Percentiles rank a stretch among this genome's conserved stretches.
These are phyloP conservation scores for Cladobotryum protrusum DNA, from an alignment of 2,329 filamentous ascomycete genomes.

Conservation along the genomic window DNA sequence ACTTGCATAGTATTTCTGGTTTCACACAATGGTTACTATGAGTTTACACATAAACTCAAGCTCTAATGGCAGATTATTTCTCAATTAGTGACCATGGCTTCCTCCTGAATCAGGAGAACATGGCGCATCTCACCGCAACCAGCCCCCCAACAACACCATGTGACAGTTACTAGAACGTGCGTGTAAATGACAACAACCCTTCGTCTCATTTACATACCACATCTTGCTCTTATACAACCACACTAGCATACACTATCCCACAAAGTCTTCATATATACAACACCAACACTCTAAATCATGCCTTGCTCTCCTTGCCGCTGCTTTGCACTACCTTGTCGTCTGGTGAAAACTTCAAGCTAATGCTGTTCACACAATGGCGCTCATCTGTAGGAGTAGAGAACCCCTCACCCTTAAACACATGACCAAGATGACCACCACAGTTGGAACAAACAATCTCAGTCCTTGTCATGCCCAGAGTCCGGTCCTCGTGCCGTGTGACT, in stretches of 20 bases:
- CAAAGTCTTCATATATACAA: background rate
- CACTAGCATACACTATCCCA: background rate
- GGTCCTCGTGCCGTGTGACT: constrained; percentile 75
- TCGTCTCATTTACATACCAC: too few relatives aligned
- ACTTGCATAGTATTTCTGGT: too few relatives aligned
- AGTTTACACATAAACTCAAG: too few relatives aligned
- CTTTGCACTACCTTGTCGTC: constrained; percentile 48
- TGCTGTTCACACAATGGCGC: constrained; percentile 92
- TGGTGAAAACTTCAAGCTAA: constrained; percentile 75
- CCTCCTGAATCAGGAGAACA: too few relatives aligned
- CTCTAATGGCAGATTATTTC: too few relatives aligned
- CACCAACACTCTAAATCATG: constrained; percentile 12
- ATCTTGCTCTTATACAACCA: background rate
- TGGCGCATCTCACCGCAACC: too few relatives aligned
- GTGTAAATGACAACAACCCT: too few relatives aligned
- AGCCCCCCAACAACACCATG: too few relatives aligned
- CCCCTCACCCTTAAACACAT: constrained; percentile 89
- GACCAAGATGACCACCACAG: constrained; percentile 90
- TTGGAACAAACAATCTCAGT: constrained; percentile 94
- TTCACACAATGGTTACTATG: too few relatives aligned
- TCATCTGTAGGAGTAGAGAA: constrained; percentile 85
- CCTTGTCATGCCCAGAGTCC: constrained; percentile 70
- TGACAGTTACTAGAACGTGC: too few relatives aligned
- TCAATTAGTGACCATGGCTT: too few relatives aligned
- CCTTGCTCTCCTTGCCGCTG: constrained; percentile 32